Evolutionary conservation across 306 rosid species (phyloP).

Genomic region (Abrus pulchellus): DNA sequence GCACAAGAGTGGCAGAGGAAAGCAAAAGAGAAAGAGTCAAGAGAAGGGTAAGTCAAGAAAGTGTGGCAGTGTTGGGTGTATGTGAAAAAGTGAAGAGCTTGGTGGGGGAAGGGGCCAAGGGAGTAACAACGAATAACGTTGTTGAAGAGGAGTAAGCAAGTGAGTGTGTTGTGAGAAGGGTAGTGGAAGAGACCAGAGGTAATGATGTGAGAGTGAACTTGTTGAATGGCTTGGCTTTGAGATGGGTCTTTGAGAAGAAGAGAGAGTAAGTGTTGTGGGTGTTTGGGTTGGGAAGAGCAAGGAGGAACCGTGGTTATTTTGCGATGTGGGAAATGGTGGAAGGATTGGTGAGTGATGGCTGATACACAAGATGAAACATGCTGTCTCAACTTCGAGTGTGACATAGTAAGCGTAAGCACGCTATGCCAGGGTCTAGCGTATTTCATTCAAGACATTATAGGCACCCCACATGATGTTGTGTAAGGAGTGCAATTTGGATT

Average conservation of each 20-base stretch:
- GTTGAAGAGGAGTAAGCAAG: constrained; percentile 62
- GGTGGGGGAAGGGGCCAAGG: constrained; percentile 47
- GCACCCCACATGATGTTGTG: too few relatives aligned
- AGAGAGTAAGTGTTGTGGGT: constrained; percentile 58
- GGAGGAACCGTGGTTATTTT: not conserved
- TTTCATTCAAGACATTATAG: too few relatives aligned
- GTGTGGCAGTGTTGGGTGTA: constrained; percentile 33
- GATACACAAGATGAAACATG: constrained; percentile 24
- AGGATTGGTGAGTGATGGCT: not conserved
- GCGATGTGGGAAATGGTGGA: constrained; percentile 14
- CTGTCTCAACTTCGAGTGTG: constrained; percentile 37
- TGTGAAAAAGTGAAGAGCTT: constrained; percentile 59
- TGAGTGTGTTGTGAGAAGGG: constrained; percentile 27
- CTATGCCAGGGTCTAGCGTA: too few relatives aligned
- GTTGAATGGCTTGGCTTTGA: constrained; percentile 50
- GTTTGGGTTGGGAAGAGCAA: constrained; percentile 39
- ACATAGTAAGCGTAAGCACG: not conserved
- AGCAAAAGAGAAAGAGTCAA: constrained; percentile 67
- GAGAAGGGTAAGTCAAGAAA: constrained; percentile 42
- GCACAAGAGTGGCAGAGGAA: constrained; percentile 69
- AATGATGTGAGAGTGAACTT: constrained; percentile 64
- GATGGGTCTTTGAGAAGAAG: constrained; percentile 61
- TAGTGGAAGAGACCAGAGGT: constrained; percentile 60
- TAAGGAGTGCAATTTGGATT: too few relatives aligned
- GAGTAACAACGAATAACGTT: constrained; percentile 61